A percentile compares a stretch with the other conserved stretches of the same genome.
Evolutionary conservation across 2,329 filamentous ascomycete species (phyloP).

Genomic region (Alternaria arbusti): DNA sequence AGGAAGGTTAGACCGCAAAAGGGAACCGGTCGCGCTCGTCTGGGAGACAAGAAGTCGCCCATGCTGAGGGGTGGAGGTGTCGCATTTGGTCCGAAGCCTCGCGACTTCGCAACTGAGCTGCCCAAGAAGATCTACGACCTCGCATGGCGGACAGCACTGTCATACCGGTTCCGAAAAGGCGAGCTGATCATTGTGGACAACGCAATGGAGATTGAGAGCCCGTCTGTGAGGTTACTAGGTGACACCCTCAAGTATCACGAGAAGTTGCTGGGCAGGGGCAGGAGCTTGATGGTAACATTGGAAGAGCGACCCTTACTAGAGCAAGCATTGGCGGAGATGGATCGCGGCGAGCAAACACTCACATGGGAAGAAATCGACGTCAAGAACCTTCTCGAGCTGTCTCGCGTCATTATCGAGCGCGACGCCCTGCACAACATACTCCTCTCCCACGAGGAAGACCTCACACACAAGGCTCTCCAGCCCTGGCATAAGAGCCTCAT

Average conservation of each 20-base stretch:
- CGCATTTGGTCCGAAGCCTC: slow-evolving; percentile 84
- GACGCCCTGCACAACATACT: slow-evolving; percentile 78
- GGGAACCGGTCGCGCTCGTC: slow-evolving; percentile 79
- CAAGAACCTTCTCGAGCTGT: slow-evolving; percentile 88
- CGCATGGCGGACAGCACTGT: slow-evolving; percentile 92
- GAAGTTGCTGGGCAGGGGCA: slow-evolving; percentile 51
- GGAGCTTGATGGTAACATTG: slow-evolving; percentile 40
- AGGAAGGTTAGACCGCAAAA: slow-evolving; percentile 87
- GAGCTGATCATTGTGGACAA: slow-evolving; percentile 87
- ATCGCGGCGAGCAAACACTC: slow-evolving; percentile 73
- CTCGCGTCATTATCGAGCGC: slow-evolving; percentile 86
- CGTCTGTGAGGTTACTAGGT: slow-evolving; percentile 67
- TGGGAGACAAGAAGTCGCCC: slow-evolving; percentile 82
- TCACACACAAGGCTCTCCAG: slow-evolving; percentile 28
- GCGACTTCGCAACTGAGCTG: slow-evolving; percentile 85
- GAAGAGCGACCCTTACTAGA: slow-evolving; percentile 61
- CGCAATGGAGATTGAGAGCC: slow-evolving; percentile 72
- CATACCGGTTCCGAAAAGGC: slow-evolving; percentile 85
- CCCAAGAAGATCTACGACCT: slow-evolving; percentile 92
- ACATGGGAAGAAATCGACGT: slow-evolving; percentile 85
- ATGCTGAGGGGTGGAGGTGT: slow-evolving; percentile 86
- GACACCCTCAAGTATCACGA: slow-evolving; percentile 73
- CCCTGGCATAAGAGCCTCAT: slow-evolving; percentile 31
- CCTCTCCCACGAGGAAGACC: slow-evolving; percentile 35
- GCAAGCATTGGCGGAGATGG: slow-evolving; percentile 68